Evolutionary conservation across 2,329 filamentous ascomycete genomes (phyloP).

Genomic region (Endothia cerciana): DNA sequence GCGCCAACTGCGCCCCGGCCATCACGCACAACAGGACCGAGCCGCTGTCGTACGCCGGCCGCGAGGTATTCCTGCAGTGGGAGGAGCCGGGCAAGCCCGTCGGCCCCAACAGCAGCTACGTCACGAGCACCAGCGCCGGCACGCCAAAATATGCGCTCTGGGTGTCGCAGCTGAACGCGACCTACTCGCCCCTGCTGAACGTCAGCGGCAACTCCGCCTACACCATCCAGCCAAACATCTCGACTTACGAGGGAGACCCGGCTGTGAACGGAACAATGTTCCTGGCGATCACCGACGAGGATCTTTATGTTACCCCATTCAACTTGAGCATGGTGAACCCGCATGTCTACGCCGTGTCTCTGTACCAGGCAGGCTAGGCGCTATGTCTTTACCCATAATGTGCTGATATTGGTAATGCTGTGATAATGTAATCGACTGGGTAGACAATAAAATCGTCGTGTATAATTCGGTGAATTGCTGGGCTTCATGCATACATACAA

Average conservation of each 20-base stretch:
- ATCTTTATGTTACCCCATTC: conserved; percentile 73
- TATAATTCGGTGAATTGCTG: too few species aligned
- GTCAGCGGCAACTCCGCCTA: conserved; percentile 59
- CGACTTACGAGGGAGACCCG: conserved; percentile 69
- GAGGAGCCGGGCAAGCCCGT: conserved; percentile 69
- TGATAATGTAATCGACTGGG: background rate
- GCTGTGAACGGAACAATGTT: conserved; percentile 81
- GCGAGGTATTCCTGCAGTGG: conserved; percentile 73
- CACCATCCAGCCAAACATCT: conserved; percentile 73
- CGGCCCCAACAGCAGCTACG: conserved; percentile 82
- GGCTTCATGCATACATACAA: too few species aligned
- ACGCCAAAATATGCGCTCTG: conserved; percentile 71
- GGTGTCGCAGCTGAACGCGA: conserved; percentile 78
- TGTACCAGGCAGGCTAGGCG: conserved; percentile 78
- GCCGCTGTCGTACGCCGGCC: conserved; percentile 76
- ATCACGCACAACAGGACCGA: conserved; percentile 71
- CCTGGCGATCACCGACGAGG: conserved; percentile 71
- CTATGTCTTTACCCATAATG: background rate
- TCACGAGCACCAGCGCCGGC: conserved; percentile 65
- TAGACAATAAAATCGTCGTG: background rate
- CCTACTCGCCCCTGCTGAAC: conserved; percentile 65
- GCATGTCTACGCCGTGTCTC: conserved; percentile 72
- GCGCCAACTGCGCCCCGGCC: conserved; percentile 63
- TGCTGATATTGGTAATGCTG: background rate
- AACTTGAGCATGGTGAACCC: conserved; percentile 76